Percentiles rank a stretch among this genome's conserved stretches.
These are phyloP conservation scores for Eucalyptus polyanthemos DNA, from an alignment of 345 rosid species.

Conservation along the genomic window DNA sequence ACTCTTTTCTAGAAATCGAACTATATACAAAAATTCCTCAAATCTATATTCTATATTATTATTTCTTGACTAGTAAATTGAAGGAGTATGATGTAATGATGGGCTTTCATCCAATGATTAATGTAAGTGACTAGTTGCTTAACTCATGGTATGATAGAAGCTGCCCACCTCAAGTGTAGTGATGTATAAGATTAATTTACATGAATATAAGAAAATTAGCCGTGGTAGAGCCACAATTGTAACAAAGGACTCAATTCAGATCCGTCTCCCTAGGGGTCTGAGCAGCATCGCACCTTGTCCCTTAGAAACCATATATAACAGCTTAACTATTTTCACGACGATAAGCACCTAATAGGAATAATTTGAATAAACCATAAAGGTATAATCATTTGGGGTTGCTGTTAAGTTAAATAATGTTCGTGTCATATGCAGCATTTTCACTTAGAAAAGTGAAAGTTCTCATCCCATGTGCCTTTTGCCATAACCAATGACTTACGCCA, in stretches of 20 bases:
- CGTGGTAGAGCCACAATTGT: neutral
- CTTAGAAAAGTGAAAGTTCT: neutral
- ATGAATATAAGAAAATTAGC: neutral
- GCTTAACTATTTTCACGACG: neutral
- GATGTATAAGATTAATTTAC: neutral
- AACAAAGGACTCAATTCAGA: neutral
- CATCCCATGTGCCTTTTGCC: neutral
- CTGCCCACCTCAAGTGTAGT: neutral
- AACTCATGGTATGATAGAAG: neutral
- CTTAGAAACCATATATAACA: too few species aligned
- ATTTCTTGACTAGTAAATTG: neutral
- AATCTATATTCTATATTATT: too few species aligned
- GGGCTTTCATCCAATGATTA: neutral
- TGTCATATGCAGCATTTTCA: neutral
- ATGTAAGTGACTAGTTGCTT: neutral
- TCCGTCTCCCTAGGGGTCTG: neutral
- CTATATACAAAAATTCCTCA: neutral
- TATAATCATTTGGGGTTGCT: neutral
- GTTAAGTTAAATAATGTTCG: neutral
- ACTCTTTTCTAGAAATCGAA: neutral
- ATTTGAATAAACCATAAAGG: neutral
- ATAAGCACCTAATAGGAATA: neutral
- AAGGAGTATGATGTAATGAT: neutral
- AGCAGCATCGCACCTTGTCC: neutral
- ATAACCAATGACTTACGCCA: neutral